These are phyloP conservation scores for Eutrema heterophyllum DNA, from an alignment of 345 rosid species.

Conservation along the genomic window DNA sequence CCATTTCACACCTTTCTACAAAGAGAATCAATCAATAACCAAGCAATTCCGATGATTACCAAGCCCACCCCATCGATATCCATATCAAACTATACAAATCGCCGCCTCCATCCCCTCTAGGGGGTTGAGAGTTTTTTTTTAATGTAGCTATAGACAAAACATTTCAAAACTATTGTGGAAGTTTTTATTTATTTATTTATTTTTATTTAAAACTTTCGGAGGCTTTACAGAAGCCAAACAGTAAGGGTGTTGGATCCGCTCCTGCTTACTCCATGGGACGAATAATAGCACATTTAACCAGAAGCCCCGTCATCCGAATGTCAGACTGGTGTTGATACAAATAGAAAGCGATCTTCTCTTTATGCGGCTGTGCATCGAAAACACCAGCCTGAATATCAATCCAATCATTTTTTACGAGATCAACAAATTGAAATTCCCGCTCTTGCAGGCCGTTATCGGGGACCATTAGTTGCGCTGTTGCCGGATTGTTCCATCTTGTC, in stretches of 20 bases:
- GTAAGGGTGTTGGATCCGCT: neutral
- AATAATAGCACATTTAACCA: conserved; percentile 42
- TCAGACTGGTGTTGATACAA: conserved; percentile 35
- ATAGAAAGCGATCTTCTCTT: conserved; percentile 28
- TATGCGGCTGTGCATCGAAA: conserved; percentile 19
- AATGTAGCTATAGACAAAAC: no score
- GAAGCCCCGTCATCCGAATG: conserved; percentile 39
- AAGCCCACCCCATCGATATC: no score
- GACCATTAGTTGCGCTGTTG: conserved; percentile 34
- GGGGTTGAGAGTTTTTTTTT: no score
- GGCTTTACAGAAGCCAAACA: no score
- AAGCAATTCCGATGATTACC: no score
- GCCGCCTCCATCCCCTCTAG: no score
- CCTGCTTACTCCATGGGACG: conserved; percentile 29
- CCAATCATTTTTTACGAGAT: conserved; percentile 36
- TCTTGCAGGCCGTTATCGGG: neutral
- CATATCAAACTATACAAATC: no score
- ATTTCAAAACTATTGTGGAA: no score
- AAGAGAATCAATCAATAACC: no score
- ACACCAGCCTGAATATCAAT: conserved; percentile 45
- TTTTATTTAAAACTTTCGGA: no score
- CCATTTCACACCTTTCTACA: no score
- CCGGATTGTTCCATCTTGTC: conserved; percentile 44
- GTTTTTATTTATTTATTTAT: no score
- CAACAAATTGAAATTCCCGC: conserved; percentile 4